phyloP scores from a whole-genome alignment of 2,329 filamentous ascomycete genomes.

The Didymella pinodella region DNA sequence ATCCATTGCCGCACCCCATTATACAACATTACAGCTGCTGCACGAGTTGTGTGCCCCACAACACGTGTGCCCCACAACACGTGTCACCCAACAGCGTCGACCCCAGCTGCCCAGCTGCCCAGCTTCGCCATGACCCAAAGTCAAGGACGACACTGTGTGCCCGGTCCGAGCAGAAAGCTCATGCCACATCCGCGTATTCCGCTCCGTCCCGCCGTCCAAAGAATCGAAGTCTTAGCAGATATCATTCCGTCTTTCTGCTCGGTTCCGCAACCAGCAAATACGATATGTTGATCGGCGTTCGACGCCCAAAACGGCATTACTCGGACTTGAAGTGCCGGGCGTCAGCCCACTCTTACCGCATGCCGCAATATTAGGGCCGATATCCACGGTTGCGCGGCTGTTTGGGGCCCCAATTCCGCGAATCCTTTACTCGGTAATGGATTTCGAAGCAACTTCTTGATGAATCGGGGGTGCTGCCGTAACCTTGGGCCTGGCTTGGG shows the following conservation, averaged over 20 bases:
- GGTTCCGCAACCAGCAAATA: not conserved
- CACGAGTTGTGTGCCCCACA: not conserved
- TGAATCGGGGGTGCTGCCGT: slow-evolving; percentile 1
- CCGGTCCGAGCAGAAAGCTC: slow-evolving; percentile 6
- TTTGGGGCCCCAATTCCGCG: slow-evolving; percentile 2
- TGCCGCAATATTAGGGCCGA: slow-evolving; percentile 5
- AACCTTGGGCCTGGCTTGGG: slow-evolving; percentile 3
- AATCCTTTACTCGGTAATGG: slow-evolving; percentile 2
- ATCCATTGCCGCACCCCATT: not conserved
- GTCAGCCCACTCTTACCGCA: slow-evolving; percentile 6
- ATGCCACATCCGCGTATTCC: slow-evolving; percentile 5
- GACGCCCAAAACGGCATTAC: slow-evolving; percentile 10
- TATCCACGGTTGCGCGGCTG: not conserved
- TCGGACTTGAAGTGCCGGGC: slow-evolving; percentile 2
- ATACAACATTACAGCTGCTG: not conserved
- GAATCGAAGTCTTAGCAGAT: not conserved
- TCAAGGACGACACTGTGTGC: not conserved
- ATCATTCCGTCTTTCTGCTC: not conserved
- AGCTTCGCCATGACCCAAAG: not conserved
- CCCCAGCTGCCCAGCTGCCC: not conserved
- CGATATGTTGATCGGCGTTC: not conserved
- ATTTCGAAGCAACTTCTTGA: not conserved
- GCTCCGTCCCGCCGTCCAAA: slow-evolving; percentile 8
- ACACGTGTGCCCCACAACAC: not conserved
- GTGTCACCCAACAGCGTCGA: not conserved